A percentile compares a stretch with the other conserved stretches of the same genome.
Conservation (phyloP, 2,329 filamentous ascomycete genomes). For the Penicillium griseofulvum region DNA sequence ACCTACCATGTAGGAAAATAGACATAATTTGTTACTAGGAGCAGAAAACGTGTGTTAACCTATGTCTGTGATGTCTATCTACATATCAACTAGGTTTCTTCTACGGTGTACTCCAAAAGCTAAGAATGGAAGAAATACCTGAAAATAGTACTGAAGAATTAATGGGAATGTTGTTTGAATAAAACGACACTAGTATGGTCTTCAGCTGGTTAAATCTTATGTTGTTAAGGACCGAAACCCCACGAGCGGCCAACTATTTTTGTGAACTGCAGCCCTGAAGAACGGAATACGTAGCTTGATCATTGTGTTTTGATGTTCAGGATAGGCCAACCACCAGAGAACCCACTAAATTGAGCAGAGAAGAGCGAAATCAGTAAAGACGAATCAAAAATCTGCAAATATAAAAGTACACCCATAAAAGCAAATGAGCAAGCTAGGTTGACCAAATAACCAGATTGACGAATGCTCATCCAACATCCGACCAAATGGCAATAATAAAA, state of each 20-base stretch:
- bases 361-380: neutral
- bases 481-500: neutral
- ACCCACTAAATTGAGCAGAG: neutral
- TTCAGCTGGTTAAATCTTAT: neutral
- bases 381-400: neutral
- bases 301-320: neutral
- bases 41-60: too few relatives aligned
- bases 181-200: neutral
- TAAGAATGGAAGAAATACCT: too few relatives aligned
- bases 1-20: too few relatives aligned
- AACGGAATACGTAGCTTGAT: neutral
- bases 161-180: neutral
- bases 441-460: slow-evolving; percentile 7
- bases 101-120: too few relatives aligned
- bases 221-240: neutral
- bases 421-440: neutral
- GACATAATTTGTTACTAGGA: too few relatives aligned
- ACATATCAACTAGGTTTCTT: too few relatives aligned
- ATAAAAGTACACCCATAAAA: neutral
- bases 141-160: neutral
- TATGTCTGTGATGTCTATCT: too few relatives aligned
- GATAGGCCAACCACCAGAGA: slow-evolving; percentile 1
- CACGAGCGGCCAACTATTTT: neutral
- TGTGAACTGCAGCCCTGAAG: neutral
- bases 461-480: neutral